Evolutionary conservation across 495 filamentous ascomycete genomes (phyloP).

Genomic region (Lepraria neglecta): DNA sequence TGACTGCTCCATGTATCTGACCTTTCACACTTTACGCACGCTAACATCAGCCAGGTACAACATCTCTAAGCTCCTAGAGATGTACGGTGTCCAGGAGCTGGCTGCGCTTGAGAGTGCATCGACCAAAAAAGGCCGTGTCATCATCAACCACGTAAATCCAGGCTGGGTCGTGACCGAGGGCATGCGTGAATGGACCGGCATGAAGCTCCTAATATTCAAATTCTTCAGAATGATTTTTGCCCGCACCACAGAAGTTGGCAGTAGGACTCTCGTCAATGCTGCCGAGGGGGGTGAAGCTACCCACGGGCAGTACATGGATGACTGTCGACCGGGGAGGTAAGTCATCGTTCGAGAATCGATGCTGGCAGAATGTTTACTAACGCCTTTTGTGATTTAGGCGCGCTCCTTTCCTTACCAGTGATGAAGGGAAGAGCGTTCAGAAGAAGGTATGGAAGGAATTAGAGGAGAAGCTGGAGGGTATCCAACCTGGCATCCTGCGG

Average conservation of each 20-base stretch:
- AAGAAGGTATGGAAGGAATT: constrained; percentile 34
- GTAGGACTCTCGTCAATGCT: constrained; percentile 37
- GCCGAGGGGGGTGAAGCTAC: constrained; percentile 31
- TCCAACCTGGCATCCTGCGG: constrained; percentile 24
- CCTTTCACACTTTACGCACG: neutral
- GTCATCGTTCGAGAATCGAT: neutral
- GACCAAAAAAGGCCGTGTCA: constrained; percentile 28
- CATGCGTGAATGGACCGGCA: constrained; percentile 25
- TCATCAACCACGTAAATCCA: constrained; percentile 32
- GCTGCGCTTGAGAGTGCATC: constrained; percentile 30
- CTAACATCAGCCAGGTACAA: constrained; percentile 27
- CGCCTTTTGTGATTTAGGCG: constrained; percentile 6
- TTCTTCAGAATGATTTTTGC: constrained; percentile 14
- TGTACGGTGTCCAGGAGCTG: constrained; percentile 31
- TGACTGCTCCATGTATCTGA: constrained; percentile 2
- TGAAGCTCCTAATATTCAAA: constrained; percentile 1
- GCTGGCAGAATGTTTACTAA: neutral
- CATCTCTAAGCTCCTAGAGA: constrained; percentile 35
- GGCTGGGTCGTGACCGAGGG: constrained; percentile 32
- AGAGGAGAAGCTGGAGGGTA: constrained; percentile 29
- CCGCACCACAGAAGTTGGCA: constrained; percentile 37
- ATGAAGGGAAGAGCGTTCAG: constrained; percentile 28
- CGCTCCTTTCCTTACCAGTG: constrained; percentile 23
- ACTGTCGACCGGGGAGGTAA: constrained; percentile 17
- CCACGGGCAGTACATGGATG: constrained; percentile 38